Evolutionary conservation across 176 grass and related monocot genomes (phyloP), one percentile per base, ranked within the genome.

Genomic region (Puya raimondii): DNA sequence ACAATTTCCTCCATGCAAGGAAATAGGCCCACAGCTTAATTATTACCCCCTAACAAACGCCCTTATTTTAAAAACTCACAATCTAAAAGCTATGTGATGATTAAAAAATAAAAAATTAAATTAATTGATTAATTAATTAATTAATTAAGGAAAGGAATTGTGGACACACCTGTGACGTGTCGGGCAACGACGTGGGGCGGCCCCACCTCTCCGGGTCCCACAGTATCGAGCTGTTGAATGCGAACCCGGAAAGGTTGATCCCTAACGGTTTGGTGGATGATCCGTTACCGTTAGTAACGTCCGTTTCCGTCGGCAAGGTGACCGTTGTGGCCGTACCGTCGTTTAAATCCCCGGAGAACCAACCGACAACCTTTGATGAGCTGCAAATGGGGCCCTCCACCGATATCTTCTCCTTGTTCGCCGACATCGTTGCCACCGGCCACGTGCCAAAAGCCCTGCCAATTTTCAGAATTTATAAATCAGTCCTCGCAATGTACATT

Each of bases 171-270:
- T 94, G 90, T 21, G 90, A 94, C 71, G 86, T 94, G 79, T 94
- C 90, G 2, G 90, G 90, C 58, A 94, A 80, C 8, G 90, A 89
- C 0, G 86, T 87, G 7, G 90, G 83, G 9, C 90, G 72, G 14
- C 90, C 90, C 90, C 90, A 94, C 3, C 90, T 80, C 83, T 94
- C 90, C 33, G 90, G 90, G 52, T 94, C 90, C 90, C 90, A 94
- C 49, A 94, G 74, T 68, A 94, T 84, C 17, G 90, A 94, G 68
- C 90, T 94, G 72, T 94, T 94, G 78, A 94, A 94, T 9, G 86
- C 90, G 27, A 94, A 89, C 29, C 86, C 83, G 47, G 90, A 84
- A 51, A 83, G 68, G 10, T 89, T 79, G 7, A 94, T 89, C 0
- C 77, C 67, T 74, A 86, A 80, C n/a, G 71, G 71, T 20, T 61